Conservation (phyloP, 768 basidiomycete genomes). For the Glaciozyma antarctica region DNA sequence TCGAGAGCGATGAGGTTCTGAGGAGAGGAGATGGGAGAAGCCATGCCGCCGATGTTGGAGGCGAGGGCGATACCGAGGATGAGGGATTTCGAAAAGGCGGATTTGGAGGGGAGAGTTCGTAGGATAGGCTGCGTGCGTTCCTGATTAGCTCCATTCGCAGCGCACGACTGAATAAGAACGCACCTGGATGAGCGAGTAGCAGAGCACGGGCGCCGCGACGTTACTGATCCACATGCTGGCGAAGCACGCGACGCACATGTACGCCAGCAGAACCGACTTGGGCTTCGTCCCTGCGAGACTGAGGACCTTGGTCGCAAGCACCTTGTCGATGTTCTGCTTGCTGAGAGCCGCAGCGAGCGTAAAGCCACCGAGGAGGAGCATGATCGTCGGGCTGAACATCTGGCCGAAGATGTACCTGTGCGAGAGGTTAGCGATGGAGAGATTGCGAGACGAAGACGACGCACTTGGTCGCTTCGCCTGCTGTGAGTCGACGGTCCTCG, state of each 20-base stretch:
- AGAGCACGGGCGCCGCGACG: conserved; percentile 92
- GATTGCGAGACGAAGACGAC: conserved; percentile 33
- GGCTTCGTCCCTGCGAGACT: conserved; percentile 82
- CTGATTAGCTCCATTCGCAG: conserved; percentile 24
- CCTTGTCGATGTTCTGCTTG: conserved; percentile 84
- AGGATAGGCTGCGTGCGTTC: conserved; percentile 64
- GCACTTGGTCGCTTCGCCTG: conserved; percentile 71
- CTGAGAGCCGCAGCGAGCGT: conserved; percentile 92
- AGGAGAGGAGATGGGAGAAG: conserved; percentile 93
- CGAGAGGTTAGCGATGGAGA: conserved; percentile 16
- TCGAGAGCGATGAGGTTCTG: conserved; percentile 86
- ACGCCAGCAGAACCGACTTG: conserved; percentile 73
- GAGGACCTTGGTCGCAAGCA: conserved; percentile 81
- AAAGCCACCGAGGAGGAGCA: conserved; percentile 78
- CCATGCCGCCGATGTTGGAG: conserved; percentile 94
- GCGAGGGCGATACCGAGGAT: conserved; percentile 96
- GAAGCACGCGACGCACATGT: conserved; percentile 95
- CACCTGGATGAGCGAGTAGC: conserved; percentile 90
- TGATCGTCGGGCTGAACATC: conserved; percentile 97
- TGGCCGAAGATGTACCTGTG: conserved; percentile 76
- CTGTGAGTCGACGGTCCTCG: conserved; percentile 45
- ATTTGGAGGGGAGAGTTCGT: conserved; percentile 74
- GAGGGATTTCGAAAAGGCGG: conserved; percentile 77
- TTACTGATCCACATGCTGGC: conserved; percentile 99
- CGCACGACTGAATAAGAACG: conserved; percentile 29